A percentile compares a stretch with the other conserved stretches of the same genome.
Evolutionary conservation across 495 filamentous ascomycete species (phyloP).

Genomic region (Tuber brumale): DNA sequence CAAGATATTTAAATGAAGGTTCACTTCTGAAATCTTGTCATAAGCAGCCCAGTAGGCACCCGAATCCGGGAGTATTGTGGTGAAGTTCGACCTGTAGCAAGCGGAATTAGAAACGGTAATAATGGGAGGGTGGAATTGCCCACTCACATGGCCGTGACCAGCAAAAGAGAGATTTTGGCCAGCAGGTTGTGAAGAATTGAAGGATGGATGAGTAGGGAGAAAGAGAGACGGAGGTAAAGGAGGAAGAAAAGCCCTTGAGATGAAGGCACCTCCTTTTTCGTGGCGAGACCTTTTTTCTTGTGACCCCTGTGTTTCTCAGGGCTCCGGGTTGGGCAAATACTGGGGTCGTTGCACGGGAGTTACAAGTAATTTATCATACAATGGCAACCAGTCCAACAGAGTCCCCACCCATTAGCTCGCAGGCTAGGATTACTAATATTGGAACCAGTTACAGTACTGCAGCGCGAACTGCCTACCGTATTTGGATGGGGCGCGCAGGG

Average conservation of each 20-base stretch:
- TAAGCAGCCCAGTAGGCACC: constrained; percentile 68
- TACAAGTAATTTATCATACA: neutral
- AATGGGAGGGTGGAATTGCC: neutral
- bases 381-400: neutral
- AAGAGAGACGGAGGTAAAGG: constrained; percentile 7
- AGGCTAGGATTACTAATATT: neutral
- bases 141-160: neutral
- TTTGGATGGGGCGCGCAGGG: neutral
- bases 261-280: neutral
- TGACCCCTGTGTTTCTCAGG: neutral
- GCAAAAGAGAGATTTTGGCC: constrained; percentile 12
- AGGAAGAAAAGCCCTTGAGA: neutral
- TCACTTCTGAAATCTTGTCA: constrained; percentile 78
- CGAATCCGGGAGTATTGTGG: constrained; percentile 39
- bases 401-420: neutral
- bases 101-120: neutral
- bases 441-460: neutral
- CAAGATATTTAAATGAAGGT: constrained; percentile 74
- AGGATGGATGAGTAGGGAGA: neutral
- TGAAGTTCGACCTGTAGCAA: constrained; percentile 40
- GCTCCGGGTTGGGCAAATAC: neutral
- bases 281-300: neutral
- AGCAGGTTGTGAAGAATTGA: constrained; percentile 4
- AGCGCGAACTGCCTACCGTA: neutral
- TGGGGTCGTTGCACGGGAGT: neutral